These are phyloP conservation scores for Chlorociboria aeruginascens DNA, from an alignment of 495 filamentous ascomycete genomes.

Conservation along the genomic window DNA sequence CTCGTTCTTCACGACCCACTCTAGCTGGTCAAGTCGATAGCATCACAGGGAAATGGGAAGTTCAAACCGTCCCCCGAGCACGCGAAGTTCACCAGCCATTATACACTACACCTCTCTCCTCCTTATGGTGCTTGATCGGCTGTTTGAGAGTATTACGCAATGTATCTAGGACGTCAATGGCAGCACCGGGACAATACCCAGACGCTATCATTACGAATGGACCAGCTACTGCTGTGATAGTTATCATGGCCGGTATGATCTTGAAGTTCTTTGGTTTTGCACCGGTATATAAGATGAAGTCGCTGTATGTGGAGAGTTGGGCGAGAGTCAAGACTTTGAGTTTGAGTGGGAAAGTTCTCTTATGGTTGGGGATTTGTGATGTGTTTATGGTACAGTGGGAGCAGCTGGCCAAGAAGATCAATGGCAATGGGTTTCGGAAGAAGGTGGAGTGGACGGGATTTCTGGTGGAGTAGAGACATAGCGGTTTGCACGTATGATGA, in stretches of 20 bases:
- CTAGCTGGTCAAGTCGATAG: constrained; percentile 6
- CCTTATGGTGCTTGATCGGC: constrained; percentile 42
- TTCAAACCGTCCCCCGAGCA: constrained; percentile 52
- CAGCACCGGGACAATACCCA: constrained; percentile 25
- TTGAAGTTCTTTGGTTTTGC: constrained; percentile 44
- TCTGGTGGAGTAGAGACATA: constrained; percentile 26
- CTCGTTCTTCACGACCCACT: constrained; percentile 13
- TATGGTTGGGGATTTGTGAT: constrained; percentile 44
- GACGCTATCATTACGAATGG: constrained; percentile 81
- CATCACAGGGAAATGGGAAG: constrained; percentile 22
- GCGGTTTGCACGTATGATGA: too few species aligned
- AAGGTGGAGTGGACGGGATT: constrained; percentile 33
- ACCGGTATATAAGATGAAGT: constrained; percentile 39
- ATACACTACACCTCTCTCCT: constrained; percentile 50
- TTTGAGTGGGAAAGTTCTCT: constrained; percentile 63
- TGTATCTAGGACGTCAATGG: not conserved
- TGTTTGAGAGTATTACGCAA: constrained; percentile 24
- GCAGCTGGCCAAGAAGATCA: constrained; percentile 34
- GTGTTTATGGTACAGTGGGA: constrained; percentile 68
- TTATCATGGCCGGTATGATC: constrained; percentile 55
- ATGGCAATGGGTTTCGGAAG: constrained; percentile 31
- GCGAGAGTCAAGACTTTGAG: constrained; percentile 71
- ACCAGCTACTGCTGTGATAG: constrained; percentile 72
- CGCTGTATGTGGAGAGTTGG: constrained; percentile 85
- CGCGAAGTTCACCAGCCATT: constrained; percentile 68